phyloP scores from a whole-genome alignment of 2,329 filamentous ascomycete species.

The Exophiala alcalophila region DNA sequence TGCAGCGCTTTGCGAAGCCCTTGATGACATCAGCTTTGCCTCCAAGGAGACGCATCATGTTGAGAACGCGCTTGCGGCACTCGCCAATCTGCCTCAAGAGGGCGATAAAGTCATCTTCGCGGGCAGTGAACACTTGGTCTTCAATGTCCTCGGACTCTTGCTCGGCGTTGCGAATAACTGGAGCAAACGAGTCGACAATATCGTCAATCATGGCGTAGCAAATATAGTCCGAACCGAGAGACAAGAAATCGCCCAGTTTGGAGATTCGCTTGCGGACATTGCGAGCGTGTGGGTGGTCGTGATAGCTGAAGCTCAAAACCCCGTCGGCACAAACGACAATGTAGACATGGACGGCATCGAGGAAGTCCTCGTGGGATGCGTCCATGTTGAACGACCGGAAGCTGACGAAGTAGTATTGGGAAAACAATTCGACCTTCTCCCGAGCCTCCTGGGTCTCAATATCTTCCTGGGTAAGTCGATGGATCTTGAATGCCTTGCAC shows the following conservation, averaged over 20 bases:
- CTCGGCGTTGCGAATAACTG: conserved; percentile 83
- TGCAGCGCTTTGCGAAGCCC: conserved; percentile 97
- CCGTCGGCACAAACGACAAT: conserved; percentile 96
- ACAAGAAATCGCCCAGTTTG: conserved; percentile 89
- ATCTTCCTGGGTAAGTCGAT: conserved; percentile 93
- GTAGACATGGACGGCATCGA: conserved; percentile 94
- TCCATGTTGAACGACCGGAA: conserved; percentile 92
- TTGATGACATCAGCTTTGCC: conserved; percentile 98
- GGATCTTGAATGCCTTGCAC: conserved; percentile 91
- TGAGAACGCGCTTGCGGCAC: conserved; percentile 92
- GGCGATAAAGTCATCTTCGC: conserved; percentile 80
- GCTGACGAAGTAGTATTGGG: conserved; percentile 95
- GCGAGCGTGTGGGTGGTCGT: conserved; percentile 77
- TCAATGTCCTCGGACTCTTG: conserved; percentile 88
- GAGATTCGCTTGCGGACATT: conserved; percentile 90
- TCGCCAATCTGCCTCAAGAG: conserved; percentile 87
- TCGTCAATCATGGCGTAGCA: conserved; percentile 98
- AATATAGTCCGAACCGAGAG: conserved; percentile 95
- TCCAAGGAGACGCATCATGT: conserved; percentile 83
- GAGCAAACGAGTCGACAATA: conserved; percentile 93
- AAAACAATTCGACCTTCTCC: conserved; percentile 97
- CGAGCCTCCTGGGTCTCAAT: conserved; percentile 92
- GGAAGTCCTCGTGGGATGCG: conserved; percentile 73
- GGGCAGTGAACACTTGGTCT: conserved; percentile 89
- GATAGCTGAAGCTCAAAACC: conserved; percentile 90